Evolutionary conservation across 495 filamentous ascomycete species (phyloP).

Genomic region (Penicillium cataractarum): DNA sequence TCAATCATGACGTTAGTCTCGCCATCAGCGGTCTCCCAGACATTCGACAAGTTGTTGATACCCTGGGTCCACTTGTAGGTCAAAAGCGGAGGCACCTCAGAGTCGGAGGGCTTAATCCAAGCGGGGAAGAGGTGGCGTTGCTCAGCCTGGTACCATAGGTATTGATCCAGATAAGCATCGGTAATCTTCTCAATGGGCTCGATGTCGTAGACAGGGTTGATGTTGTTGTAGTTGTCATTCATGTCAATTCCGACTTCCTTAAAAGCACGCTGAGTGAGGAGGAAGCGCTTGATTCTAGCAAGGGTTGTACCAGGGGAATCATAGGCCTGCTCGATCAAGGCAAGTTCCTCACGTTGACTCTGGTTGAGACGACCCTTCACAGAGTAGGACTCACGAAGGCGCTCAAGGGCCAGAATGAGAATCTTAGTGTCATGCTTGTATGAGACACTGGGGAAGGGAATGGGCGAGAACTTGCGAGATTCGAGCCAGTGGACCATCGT

Average conservation of each 20-base stretch:
- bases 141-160: constrained; percentile 99
- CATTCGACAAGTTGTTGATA: constrained; percentile 97
- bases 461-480: constrained; percentile 96
- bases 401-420: constrained; percentile 92
- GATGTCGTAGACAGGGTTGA: constrained; percentile 99
- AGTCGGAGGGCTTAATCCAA: constrained; percentile 99
- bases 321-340: constrained; percentile 97
- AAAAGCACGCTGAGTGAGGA: constrained; percentile 95
- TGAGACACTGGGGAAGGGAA: constrained; percentile 97
- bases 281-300: constrained; percentile 95
- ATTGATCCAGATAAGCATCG: constrained; percentile 98
- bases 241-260: constrained; percentile 99
- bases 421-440: constrained; percentile 99
- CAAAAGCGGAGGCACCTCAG: constrained; percentile 94
- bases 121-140: constrained; percentile 97
- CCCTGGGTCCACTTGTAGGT: constrained; percentile 99
- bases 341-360: constrained; percentile 95
- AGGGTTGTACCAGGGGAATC: constrained; percentile 96
- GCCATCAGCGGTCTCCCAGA: constrained; percentile 94
- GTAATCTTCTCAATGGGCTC: constrained; percentile 99
- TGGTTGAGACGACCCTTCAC: constrained; percentile 98
- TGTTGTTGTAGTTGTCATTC: constrained; percentile 99
- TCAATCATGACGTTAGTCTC: constrained; percentile 99
- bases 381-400: constrained; percentile 93
- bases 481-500: constrained; percentile 99